A percentile compares a stretch with the other conserved stretches of the same genome.
phyloP scores from a whole-genome alignment of 176 grass and related monocot genomes.

The Musa beccarii region DNA sequence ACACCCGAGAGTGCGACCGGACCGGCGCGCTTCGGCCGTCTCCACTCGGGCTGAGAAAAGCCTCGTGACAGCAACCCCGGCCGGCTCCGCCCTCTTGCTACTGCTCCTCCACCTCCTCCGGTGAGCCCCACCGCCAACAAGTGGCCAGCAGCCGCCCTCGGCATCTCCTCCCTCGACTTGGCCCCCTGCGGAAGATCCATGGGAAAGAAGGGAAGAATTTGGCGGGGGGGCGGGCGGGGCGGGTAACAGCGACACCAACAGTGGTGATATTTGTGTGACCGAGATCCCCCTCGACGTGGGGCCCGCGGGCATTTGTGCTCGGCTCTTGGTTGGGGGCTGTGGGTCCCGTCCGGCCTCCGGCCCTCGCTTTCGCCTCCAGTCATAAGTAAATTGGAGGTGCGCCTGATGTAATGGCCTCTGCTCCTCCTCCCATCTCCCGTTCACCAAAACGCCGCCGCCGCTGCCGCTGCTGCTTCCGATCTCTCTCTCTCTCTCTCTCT shows the following conservation, averaged over 20 bases:
- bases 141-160: not conserved
- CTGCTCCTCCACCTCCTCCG: not conserved
- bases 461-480: no score
- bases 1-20: no score
- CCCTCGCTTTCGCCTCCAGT: slow-evolving; percentile 5
- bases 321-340: not conserved
- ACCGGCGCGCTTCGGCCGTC: no score
- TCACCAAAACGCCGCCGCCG: no score
- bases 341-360: not conserved
- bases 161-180: slow-evolving; percentile 1
- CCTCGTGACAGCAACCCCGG: no score
- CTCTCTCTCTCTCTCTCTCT: not conserved
- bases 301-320: slow-evolving; percentile 1
- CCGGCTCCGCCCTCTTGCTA: no score
- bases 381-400: slow-evolving; percentile 1
- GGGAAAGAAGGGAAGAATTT: not conserved
- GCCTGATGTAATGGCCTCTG: not conserved
- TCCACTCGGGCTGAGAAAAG: no score
- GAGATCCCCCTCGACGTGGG: not conserved
- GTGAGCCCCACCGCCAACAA: not conserved
- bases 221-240: no score
- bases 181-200: not conserved
- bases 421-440: not conserved
- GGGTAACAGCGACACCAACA: not conserved
- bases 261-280: not conserved